Evolutionary conservation across 164 flowering plant species (phyloP).

Genomic region (Akebia trifoliata): DNA sequence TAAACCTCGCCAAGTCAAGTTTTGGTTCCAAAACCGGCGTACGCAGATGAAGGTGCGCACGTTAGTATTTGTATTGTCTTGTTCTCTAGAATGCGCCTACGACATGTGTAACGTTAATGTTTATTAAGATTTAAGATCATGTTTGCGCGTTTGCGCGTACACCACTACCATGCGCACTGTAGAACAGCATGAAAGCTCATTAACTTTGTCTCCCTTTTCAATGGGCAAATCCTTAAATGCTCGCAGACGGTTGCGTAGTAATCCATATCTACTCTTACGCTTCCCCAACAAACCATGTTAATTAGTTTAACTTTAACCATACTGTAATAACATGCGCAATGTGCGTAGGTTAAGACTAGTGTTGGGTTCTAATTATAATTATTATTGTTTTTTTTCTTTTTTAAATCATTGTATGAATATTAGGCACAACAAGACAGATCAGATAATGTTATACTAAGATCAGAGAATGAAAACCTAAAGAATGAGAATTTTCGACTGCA

Average conservation of each 20-base stretch:
- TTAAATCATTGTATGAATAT: background rate
- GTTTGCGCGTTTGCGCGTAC: background rate
- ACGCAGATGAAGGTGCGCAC: slow-evolving; percentile 86
- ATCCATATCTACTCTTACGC: too few species aligned
- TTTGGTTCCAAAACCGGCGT: slow-evolving; percentile 95
- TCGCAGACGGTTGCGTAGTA: background rate
- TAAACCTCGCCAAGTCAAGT: slow-evolving; percentile 92
- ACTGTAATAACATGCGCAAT: background rate
- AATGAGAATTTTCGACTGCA: slow-evolving; percentile 74
- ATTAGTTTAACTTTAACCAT: too few species aligned
- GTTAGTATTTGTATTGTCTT: background rate
- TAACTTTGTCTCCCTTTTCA: slow-evolving; percentile 9
- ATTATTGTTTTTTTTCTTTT: background rate
- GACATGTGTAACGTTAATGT: too few species aligned
- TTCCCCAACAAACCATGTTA: too few species aligned
- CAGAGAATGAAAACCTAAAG: slow-evolving; percentile 71
- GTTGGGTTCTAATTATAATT: background rate
- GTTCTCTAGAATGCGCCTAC: background rate
- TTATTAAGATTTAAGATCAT: too few species aligned
- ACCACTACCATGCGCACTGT: slow-evolving; percentile 8
- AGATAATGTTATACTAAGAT: slow-evolving; percentile 65
- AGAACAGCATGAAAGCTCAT: slow-evolving; percentile 13
- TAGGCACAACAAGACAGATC: slow-evolving; percentile 86
- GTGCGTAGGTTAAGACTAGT: slow-evolving; percentile 3
- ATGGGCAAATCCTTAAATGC: slow-evolving; percentile 22